A percentile compares a stretch with the other conserved stretches of the same genome.
Conservation (phyloP, 345 rosid species). For the Citrus mangshanensis region DNA sequence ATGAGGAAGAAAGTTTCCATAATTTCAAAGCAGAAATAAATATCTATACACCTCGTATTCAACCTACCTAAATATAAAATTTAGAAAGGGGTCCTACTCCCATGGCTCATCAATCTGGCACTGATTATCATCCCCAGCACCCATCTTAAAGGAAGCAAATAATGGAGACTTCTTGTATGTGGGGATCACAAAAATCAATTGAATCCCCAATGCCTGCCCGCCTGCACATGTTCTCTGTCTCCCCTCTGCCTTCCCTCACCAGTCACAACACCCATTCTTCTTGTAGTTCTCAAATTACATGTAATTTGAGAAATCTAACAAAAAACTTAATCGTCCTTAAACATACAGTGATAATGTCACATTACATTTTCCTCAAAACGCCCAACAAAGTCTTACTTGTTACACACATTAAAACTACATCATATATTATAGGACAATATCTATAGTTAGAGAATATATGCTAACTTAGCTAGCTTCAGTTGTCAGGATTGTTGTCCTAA, state of each 20-base stretch:
- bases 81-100: too few species aligned
- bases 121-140: too few species aligned
- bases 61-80: neutral
- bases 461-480: neutral
- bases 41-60: neutral
- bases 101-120: too few species aligned
- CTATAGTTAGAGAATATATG: too few species aligned
- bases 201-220: conserved; percentile 5
- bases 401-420: too few species aligned
- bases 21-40: neutral
- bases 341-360: neutral
- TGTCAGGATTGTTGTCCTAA: conserved; percentile 10
- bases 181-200: neutral
- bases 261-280: neutral
- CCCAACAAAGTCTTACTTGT: too few species aligned
- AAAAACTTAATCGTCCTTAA: neutral
- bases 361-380: too few species aligned
- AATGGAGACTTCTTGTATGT: neutral
- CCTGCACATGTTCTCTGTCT: conserved; percentile 4
- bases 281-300: neutral
- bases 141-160: neutral
- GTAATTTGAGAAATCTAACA: neutral
- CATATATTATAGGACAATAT: too few species aligned
- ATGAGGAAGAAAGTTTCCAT: neutral
- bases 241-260: neutral